Evolutionary conservation across 805 yeast species (phyloP).

Genomic region (Middelhovenomyces tepae): DNA sequence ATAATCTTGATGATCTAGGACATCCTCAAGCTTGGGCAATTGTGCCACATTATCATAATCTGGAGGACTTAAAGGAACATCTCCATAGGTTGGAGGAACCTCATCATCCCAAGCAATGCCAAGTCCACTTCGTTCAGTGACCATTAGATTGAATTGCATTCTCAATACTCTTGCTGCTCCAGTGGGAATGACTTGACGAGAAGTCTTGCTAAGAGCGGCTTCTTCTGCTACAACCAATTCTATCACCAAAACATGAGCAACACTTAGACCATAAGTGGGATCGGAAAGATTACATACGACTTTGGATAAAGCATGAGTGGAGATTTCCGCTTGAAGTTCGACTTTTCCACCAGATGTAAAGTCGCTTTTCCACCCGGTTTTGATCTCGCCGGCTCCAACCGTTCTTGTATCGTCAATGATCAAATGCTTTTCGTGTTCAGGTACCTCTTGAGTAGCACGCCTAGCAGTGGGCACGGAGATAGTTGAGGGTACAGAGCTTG

Average conservation of each 20-base stretch:
- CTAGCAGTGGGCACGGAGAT: no score
- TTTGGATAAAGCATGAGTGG: constrained; percentile 32
- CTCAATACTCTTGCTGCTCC: constrained; percentile 92
- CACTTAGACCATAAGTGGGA: constrained; percentile 67
- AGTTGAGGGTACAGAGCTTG: neutral
- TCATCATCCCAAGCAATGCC: constrained; percentile 99
- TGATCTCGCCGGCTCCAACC: constrained; percentile 70
- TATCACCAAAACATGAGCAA: constrained; percentile 66
- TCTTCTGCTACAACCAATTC: constrained; percentile 97
- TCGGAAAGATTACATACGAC: constrained; percentile 77
- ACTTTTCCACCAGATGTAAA: constrained; percentile 69
- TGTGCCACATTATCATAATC: constrained; percentile 41
- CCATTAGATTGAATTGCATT: constrained; percentile 81
- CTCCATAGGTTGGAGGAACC: constrained; percentile 93
- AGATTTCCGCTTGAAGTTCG: constrained; percentile 41
- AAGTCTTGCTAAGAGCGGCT: constrained; percentile 19
- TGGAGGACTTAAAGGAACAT: constrained; percentile 85
- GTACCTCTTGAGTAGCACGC: no score
- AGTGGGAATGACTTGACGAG: constrained; percentile 38
- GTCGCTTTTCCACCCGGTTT: constrained; percentile 94
- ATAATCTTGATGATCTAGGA: no score
- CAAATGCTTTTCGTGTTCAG: no score
- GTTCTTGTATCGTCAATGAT: constrained; percentile 59
- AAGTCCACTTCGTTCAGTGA: constrained; percentile 87
- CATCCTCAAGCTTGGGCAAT: constrained; percentile 21